A percentile compares a stretch with the other conserved stretches of the same genome.
Evolutionary conservation across 208 protist species (phyloP).

Genomic region (Acanthamoeba lenticulata): DNA sequence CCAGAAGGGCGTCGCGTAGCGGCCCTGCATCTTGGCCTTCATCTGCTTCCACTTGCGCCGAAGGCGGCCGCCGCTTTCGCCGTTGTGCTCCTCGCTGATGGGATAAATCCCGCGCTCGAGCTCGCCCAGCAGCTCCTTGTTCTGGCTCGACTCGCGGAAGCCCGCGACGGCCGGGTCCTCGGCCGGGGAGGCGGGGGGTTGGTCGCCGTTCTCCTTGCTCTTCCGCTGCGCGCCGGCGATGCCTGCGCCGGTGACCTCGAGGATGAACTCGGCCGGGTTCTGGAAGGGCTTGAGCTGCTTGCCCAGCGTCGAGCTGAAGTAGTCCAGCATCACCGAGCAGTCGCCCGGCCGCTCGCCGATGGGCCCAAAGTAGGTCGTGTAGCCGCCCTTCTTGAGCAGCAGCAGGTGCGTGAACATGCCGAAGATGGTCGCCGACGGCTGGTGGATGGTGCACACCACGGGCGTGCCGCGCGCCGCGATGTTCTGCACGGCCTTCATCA

Average conservation of each 20-base stretch:
- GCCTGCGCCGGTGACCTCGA: conserved; percentile 28
- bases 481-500: conserved; percentile 66
- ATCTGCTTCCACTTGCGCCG: not conserved
- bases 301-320: not conserved
- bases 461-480: not conserved
- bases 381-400: conserved; percentile 60
- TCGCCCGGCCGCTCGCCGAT: conserved; percentile 15
- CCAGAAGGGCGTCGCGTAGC: not conserved
- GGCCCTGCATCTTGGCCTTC: conserved; percentile 15
- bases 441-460: conserved; percentile 67
- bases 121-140: not conserved
- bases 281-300: not conserved
- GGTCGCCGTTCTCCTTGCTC: not conserved
- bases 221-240: not conserved
- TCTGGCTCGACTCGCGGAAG: not conserved
- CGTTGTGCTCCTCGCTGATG: not conserved
- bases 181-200: not conserved
- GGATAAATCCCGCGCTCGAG: conserved; percentile 44
- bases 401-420: conserved; percentile 62
- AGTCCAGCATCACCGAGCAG: conserved; percentile 25
- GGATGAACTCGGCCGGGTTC: conserved; percentile 61
- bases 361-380: conserved; percentile 31
- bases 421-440: conserved; percentile 37
- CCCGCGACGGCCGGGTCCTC: not conserved
- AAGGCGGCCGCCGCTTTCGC: not conserved